Evolutionary conservation across 1,139 yeast genomes (phyloP).

Genomic region (Zygosaccharomyces sapae): DNA sequence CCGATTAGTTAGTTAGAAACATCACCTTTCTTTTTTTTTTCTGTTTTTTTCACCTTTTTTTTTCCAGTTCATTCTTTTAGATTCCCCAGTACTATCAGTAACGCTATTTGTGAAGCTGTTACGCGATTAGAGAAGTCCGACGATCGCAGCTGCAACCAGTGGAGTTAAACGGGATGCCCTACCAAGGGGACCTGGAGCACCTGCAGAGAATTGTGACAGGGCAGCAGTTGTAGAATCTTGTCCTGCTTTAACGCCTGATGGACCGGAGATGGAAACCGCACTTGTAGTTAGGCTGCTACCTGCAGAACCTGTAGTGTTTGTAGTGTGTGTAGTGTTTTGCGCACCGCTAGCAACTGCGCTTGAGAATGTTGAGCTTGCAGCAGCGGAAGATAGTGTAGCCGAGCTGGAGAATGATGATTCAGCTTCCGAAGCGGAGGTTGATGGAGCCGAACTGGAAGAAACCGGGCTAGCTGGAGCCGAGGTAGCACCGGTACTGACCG

Average conservation of each 20-base stretch:
- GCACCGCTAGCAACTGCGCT: neutral
- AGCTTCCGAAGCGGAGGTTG: slow-evolving; percentile 5
- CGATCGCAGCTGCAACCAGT: neutral
- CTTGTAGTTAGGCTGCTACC: neutral
- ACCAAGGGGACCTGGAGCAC: neutral
- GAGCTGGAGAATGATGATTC: neutral
- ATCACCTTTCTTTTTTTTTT: no score
- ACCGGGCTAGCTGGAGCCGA: slow-evolving; percentile 1
- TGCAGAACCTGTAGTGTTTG: neutral
- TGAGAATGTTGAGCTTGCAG: neutral
- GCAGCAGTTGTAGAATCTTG: neutral
- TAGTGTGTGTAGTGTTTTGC: neutral
- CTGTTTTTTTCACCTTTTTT: no score
- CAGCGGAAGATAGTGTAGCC: neutral
- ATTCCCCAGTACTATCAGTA: no score
- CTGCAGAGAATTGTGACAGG: neutral
- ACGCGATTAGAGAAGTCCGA: neutral
- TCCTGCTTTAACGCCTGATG: neutral
- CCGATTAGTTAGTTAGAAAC: no score
- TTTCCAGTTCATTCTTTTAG: no score
- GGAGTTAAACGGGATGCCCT: neutral
- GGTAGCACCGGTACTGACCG: neutral
- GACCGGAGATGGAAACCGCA: neutral
- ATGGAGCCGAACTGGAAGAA: neutral
- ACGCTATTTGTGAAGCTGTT: neutral